These are phyloP conservation scores for Rhizopogon salebrosus DNA, from an alignment of 768 basidiomycete genomes.

Conservation along the genomic window DNA sequence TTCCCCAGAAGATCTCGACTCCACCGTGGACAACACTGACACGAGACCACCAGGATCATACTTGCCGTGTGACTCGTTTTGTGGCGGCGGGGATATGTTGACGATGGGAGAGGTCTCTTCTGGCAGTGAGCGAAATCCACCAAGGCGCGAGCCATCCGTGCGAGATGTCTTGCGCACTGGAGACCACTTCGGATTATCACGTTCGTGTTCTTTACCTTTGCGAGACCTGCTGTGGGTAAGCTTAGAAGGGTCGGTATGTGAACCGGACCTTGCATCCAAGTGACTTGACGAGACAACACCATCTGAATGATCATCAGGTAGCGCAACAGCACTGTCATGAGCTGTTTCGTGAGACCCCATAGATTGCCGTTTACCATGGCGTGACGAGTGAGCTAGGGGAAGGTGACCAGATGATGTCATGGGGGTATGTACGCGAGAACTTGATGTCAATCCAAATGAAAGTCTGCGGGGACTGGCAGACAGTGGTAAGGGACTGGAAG, in stretches of 20 bases:
- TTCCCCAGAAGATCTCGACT: slow-evolving; percentile 22
- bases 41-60: background rate
- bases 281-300: background rate
- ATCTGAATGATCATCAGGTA: slow-evolving; percentile 19
- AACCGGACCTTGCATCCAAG: background rate
- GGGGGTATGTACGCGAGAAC: slow-evolving; percentile 23
- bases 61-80: background rate
- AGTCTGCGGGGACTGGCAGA: slow-evolving; percentile 29
- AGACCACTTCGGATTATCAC: slow-evolving; percentile 3
- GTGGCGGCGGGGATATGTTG: slow-evolving; percentile 7
- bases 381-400: slow-evolving; percentile 18
- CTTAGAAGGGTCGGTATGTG: slow-evolving; percentile 12
- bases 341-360: slow-evolving; percentile 25
- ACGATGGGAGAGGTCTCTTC: slow-evolving; percentile 10
- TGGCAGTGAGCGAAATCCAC: slow-evolving; percentile 19
- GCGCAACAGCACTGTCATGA: slow-evolving; percentile 29
- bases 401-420: slow-evolving; percentile 24
- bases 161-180: slow-evolving; percentile 4
- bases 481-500: slow-evolving; percentile 25
- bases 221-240: slow-evolving; percentile 4
- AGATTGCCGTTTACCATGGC: slow-evolving; percentile 23
- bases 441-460: slow-evolving; percentile 23
- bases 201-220: slow-evolving; percentile 22
- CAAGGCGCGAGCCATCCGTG: background rate
- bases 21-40: slow-evolving; percentile 18